Conservation (phyloP, 177 flowering plant species). For the Telopea speciosissima region DNA sequence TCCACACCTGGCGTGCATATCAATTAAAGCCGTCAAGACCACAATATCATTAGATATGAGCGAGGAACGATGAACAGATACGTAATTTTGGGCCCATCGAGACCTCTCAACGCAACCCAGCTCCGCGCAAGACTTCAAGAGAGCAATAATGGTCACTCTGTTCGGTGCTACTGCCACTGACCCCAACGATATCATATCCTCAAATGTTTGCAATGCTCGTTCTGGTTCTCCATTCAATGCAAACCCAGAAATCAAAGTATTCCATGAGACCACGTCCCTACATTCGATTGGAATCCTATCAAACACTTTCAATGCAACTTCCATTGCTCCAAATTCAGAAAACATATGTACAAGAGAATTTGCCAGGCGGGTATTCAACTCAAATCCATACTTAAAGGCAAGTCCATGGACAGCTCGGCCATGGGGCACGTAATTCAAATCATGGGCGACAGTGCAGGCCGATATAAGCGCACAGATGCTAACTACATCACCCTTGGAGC, state of each 20-base stretch:
- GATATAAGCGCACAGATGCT: constrained; percentile 14
- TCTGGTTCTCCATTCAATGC: constrained; percentile 11
- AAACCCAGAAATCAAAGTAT: constrained; percentile 21
- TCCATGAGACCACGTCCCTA: constrained; percentile 30
- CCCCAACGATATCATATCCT: constrained; percentile 14
- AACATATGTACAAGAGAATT: constrained; percentile 24
- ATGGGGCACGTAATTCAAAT: constrained; percentile 4
- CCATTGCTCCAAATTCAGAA: constrained; percentile 8
- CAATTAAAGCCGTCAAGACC: constrained; percentile 22
- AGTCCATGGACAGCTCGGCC: constrained; percentile 17
- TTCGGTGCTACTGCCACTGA: constrained; percentile 12
- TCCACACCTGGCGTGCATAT: constrained; percentile 25
- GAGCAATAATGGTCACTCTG: constrained; percentile 16
- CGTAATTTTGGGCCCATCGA: constrained; percentile 9
- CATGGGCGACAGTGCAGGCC: constrained; percentile 5
- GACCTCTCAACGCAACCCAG: constrained; percentile 18
- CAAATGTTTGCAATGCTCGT: constrained; percentile 16
- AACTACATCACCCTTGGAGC: constrained; percentile 10
- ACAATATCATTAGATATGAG: constrained; percentile 9
- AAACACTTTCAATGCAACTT: constrained; percentile 13
- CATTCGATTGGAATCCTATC: constrained; percentile 5
- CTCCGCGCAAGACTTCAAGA: constrained; percentile 19
- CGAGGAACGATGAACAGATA: constrained; percentile 5
- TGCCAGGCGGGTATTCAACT: constrained; percentile 11
- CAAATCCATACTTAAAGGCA: constrained; percentile 20